Percentiles rank a stretch among this genome's conserved stretches.
phyloP scores from a whole-genome alignment of 192 early-diverging fungal genomes.

The Pilobolus umbonatus region DNA sequence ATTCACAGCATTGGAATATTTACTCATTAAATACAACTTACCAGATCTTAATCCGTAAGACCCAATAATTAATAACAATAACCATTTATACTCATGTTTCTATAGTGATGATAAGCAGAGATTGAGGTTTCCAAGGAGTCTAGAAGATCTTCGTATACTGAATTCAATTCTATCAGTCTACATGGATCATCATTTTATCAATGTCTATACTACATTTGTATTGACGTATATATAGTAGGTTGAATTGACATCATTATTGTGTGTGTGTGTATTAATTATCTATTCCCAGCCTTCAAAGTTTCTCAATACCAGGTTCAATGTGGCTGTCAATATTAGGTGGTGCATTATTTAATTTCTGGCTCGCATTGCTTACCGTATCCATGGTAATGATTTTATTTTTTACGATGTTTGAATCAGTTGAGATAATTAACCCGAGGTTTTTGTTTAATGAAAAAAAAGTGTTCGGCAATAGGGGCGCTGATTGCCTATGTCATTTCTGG shows the following conservation, averaged over 20 bases:
- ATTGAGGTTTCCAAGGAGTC: slow-evolving; percentile 43
- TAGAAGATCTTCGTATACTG: slow-evolving; percentile 45
- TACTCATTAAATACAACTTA: slow-evolving; percentile 24
- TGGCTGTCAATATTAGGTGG: slow-evolving; percentile 57
- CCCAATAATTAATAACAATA: neutral
- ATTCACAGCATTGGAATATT: slow-evolving; percentile 18
- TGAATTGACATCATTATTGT: neutral
- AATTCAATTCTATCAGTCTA: slow-evolving; percentile 44
- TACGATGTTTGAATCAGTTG: neutral
- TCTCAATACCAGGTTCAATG: slow-evolving; percentile 61
- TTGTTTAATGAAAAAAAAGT: slow-evolving; percentile 28
- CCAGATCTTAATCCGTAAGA: slow-evolving; percentile 32
- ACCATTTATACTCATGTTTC: slow-evolving; percentile 4
- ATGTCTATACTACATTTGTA: slow-evolving; percentile 44
- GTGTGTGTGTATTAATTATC: slow-evolving; percentile 14
- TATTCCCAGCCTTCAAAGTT: slow-evolving; percentile 57
- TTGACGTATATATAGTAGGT: slow-evolving; percentile 55
- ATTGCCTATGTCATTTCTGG: slow-evolving; percentile 49
- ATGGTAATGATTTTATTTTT: slow-evolving; percentile 25
- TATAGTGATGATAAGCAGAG: slow-evolving; percentile 42
- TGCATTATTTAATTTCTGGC: slow-evolving; percentile 49
- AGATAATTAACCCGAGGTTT: slow-evolving; percentile 6
- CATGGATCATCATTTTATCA: slow-evolving; percentile 47
- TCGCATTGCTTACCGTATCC: slow-evolving; percentile 44
- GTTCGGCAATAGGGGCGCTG: slow-evolving; percentile 48